These are phyloP conservation scores for Rubia yunnanensis DNA, from an alignment of 257 asterid species.

Conservation along the genomic window DNA sequence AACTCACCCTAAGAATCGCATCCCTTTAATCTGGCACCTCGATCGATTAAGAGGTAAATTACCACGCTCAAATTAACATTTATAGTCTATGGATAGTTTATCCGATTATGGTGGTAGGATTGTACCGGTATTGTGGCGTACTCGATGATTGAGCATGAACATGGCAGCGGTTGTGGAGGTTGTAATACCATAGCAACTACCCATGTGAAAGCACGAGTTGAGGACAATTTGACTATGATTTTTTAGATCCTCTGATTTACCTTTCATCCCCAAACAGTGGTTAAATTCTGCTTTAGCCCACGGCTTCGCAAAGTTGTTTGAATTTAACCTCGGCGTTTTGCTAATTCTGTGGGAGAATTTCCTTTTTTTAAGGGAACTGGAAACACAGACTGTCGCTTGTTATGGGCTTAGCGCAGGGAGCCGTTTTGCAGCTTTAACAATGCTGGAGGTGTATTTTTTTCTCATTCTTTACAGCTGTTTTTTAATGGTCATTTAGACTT, in stretches of 20 bases:
- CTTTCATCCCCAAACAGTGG: not conserved
- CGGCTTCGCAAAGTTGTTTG: not conserved
- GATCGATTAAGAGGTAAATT: too few relatives aligned
- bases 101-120: not conserved
- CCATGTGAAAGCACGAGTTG: constrained; percentile 27
- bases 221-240: constrained; percentile 2
- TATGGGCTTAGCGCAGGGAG: not conserved
- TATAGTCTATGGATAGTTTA: too few relatives aligned
- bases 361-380: not conserved
- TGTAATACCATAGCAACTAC: constrained; percentile 13
- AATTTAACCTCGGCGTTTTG: not conserved
- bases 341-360: not conserved
- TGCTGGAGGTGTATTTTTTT: not conserved
- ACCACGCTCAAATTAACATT: too few relatives aligned
- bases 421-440: not conserved
- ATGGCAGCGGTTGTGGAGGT: constrained; percentile 31
- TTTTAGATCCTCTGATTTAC: not conserved
- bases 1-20: too few relatives aligned
- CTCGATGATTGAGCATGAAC: constrained; percentile 24
- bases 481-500: constrained; percentile 1
- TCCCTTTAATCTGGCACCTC: not conserved
- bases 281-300: not conserved
- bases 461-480: not conserved
- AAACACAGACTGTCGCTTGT: constrained; percentile 1
- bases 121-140: not conserved